Evolutionary conservation across 768 basidiomycete species (phyloP).

Genomic region (Wakefieldia striispora): DNA sequence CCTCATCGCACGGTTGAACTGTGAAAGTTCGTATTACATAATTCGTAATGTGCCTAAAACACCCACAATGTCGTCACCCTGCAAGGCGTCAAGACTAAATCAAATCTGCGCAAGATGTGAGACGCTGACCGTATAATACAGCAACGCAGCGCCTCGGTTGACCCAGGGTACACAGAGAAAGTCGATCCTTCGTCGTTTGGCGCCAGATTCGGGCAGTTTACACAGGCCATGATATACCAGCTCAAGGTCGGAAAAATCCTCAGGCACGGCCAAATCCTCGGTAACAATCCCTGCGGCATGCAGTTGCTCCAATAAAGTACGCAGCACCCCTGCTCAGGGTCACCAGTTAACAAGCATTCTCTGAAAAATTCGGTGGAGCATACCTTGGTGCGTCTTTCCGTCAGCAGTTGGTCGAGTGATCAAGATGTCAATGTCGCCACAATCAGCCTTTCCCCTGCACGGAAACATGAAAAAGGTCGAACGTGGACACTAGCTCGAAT

Average conservation of each 20-base stretch:
- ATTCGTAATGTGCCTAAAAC: background rate
- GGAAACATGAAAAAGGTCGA: background rate
- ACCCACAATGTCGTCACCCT: constrained; percentile 89
- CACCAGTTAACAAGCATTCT: background rate
- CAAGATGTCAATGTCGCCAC: constrained; percentile 90
- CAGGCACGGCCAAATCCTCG: constrained; percentile 74
- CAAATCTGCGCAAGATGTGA: background rate
- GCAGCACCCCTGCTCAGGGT: constrained; percentile 51
- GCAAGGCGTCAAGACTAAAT: background rate
- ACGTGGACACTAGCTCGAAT: background rate
- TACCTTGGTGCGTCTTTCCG: constrained; percentile 73
- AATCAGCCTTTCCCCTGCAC: constrained; percentile 70
- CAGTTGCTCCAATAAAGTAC: constrained; percentile 54
- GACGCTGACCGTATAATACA: constrained; percentile 85
- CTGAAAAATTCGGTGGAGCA: constrained; percentile 3
- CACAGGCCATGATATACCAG: constrained; percentile 83
- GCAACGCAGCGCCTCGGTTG: constrained; percentile 75
- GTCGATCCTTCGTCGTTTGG: constrained; percentile 73
- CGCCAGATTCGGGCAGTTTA: constrained; percentile 44
- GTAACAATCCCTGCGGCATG: constrained; percentile 63
- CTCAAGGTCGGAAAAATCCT: constrained; percentile 67
- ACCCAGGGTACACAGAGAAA: constrained; percentile 80
- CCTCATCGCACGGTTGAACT: constrained; percentile 92
- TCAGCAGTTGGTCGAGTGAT: constrained; percentile 75
- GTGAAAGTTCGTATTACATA: background rate